A percentile compares a stretch with the other conserved stretches of the same genome.
Evolutionary conservation across 108 stramenopile genomes (phyloP).

Genomic region (Cyclotella choctawhatcheeana): DNA sequence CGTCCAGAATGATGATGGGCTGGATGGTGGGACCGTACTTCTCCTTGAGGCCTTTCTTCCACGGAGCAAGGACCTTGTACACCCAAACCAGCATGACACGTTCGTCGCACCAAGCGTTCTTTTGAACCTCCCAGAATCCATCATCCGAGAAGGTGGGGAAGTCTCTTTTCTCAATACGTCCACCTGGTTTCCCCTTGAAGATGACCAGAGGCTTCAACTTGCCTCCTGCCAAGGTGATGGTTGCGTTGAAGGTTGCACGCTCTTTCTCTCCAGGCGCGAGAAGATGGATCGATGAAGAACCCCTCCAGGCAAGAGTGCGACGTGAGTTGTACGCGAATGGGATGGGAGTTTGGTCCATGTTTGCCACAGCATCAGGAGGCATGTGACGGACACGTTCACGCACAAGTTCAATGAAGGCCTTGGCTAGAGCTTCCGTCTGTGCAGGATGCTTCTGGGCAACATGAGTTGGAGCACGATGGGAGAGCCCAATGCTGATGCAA

Average conservation of each 20-base stretch:
- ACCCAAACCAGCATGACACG: not conserved
- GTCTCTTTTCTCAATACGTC: not conserved
- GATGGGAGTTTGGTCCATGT: slow-evolving; percentile 4
- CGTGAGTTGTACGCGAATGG: not conserved
- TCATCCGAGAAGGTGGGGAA: not conserved
- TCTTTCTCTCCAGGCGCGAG: not conserved
- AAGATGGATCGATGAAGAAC: not conserved
- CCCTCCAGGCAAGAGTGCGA: not conserved
- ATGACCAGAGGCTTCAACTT: slow-evolving; percentile 2
- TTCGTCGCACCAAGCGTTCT: slow-evolving; percentile 8
- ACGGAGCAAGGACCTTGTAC: not conserved
- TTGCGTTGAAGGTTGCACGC: not conserved
- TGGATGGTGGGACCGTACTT: not conserved
- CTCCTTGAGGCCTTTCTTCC: not conserved
- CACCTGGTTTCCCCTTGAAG: not conserved
- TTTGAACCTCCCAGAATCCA: not conserved
- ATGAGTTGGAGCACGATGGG: not conserved
- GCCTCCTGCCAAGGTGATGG: not conserved
- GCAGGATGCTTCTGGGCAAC: not conserved
- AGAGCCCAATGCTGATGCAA: not conserved
- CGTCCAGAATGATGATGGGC: not conserved
- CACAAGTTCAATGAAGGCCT: not conserved
- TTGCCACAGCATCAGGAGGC: not conserved
- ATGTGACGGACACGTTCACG: not conserved
- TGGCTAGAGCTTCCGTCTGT: not conserved